phyloP scores from a whole-genome alignment of 2,329 filamentous ascomycete genomes.

The Ascochyta koolunga region DNA sequence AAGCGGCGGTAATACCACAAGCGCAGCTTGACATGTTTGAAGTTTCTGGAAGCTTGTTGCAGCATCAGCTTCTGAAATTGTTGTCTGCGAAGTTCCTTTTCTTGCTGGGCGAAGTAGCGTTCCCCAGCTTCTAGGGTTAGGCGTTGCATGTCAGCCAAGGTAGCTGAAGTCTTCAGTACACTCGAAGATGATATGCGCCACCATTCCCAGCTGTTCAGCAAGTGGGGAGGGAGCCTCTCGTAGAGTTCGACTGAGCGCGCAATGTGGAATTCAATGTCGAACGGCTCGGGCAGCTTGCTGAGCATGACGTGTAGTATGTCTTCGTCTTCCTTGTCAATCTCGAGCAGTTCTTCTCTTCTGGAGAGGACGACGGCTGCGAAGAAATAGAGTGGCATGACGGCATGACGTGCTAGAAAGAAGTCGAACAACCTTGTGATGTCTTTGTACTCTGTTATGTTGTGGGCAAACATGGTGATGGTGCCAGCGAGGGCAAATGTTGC shows the following conservation, averaged over 20 bases:
- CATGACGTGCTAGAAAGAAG: constrained; percentile 83
- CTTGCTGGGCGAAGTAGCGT: constrained; percentile 72
- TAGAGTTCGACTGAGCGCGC: constrained; percentile 68
- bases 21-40: constrained; percentile 47
- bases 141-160: constrained; percentile 53
- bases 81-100: constrained; percentile 70
- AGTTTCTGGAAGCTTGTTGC: constrained; percentile 53
- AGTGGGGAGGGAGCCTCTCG: constrained; percentile 71
- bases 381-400: constrained; percentile 88
- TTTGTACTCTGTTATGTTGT: constrained; percentile 88
- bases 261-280: constrained; percentile 82
- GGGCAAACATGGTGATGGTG: constrained; percentile 93
- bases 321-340: constrained; percentile 73
- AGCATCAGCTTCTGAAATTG: constrained; percentile 55
- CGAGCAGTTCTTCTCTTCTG: constrained; percentile 82
- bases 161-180: constrained; percentile 81
- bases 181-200: constrained; percentile 73
- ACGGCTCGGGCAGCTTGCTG: constrained; percentile 80
- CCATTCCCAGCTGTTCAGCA: constrained; percentile 70
- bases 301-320: constrained; percentile 92
- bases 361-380: constrained; percentile 79
- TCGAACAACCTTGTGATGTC: constrained; percentile 93
- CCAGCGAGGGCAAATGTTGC: constrained; percentile 95
- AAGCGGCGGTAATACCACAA: constrained; percentile 72
- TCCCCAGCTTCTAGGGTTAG: constrained; percentile 72